These are phyloP conservation scores for Wickerhamomyces rabaulensis DNA, from an alignment of 805 yeast genomes.

Conservation along the genomic window DNA sequence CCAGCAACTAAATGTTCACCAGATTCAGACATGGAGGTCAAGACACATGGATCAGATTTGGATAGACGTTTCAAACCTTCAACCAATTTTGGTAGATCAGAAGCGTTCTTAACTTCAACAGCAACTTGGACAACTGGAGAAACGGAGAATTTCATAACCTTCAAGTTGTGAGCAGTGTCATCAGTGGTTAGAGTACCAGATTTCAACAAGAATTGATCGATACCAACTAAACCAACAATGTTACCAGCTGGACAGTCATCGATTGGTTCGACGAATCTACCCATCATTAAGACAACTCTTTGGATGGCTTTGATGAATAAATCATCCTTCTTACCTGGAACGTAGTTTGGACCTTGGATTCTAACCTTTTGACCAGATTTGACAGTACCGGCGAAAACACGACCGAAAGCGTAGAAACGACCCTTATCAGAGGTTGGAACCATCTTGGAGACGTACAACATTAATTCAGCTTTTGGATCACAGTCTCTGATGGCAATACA, in stretches of 20 bases:
- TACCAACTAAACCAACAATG: conserved; percentile 99
- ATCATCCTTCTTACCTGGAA: conserved; percentile 97
- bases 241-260: conserved; percentile 99
- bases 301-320: conserved; percentile 95
- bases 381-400: conserved; percentile 99
- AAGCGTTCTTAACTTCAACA: conserved; percentile 99
- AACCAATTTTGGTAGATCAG: conserved; percentile 98
- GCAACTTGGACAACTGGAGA: conserved; percentile 99
- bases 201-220: conserved; percentile 98
- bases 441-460: conserved; percentile 99
- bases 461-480: conserved; percentile 96
- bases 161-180: conserved; percentile 97
- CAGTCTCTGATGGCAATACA: conserved; percentile 94
- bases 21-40: conserved; percentile 78
- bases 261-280: conserved; percentile 95
- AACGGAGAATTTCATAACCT: conserved; percentile 99
- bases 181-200: conserved; percentile 98
- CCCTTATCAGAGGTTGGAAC: conserved; percentile 99
- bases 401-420: conserved; percentile 99
- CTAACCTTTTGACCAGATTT: conserved; percentile 98
- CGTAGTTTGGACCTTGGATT: conserved; percentile 99
- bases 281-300: conserved; percentile 99
- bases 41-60: conserved; percentile 99
- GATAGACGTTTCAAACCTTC: conserved; percentile 99
- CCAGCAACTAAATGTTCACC: conserved; percentile 99